Conservation (phyloP, 331 rosid genomes). For the Erythrophleum ivorense region DNA sequence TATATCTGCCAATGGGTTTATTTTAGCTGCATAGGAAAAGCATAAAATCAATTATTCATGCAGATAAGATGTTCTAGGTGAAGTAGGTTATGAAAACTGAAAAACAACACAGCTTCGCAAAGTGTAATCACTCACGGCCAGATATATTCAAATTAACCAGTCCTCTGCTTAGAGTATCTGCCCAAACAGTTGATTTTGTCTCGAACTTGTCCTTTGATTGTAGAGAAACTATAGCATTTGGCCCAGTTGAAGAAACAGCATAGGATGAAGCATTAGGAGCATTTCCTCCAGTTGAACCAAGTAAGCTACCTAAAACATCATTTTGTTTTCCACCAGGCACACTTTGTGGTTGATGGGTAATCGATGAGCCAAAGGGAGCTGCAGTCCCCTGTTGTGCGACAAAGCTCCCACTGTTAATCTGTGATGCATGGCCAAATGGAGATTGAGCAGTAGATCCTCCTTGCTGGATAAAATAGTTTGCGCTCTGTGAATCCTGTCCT, state of each 20-base stretch:
- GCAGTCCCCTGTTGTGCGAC: slow-evolving; percentile 60
- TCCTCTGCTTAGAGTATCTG: slow-evolving; percentile 88
- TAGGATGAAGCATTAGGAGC: slow-evolving; percentile 48
- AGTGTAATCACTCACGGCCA: slow-evolving; percentile 67
- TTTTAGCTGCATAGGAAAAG: slow-evolving; percentile 69
- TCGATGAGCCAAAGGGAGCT: slow-evolving; percentile 34
- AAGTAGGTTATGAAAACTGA: not conserved
- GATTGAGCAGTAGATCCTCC: slow-evolving; percentile 58
- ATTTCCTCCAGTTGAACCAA: slow-evolving; percentile 51
- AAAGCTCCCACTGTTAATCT: slow-evolving; percentile 55
- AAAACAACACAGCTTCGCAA: slow-evolving; percentile 7
- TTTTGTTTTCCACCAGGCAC: slow-evolving; percentile 45
- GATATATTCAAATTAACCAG: slow-evolving; percentile 91
- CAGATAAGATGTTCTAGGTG: not conserved
- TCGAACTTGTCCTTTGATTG: slow-evolving; percentile 77
- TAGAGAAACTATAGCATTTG: slow-evolving; percentile 59
- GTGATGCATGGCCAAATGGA: slow-evolving; percentile 54
- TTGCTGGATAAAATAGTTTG: slow-evolving; percentile 56
- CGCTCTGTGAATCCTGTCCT: slow-evolving; percentile 56
- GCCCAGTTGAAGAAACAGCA: slow-evolving; percentile 49
- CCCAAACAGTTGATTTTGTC: slow-evolving; percentile 89
- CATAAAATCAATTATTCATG: not conserved
- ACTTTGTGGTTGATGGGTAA: slow-evolving; percentile 49
- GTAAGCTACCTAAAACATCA: slow-evolving; percentile 52
- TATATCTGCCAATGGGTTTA: slow-evolving; percentile 78